A percentile compares a stretch with the other conserved stretches of the same genome.
phyloP scores from a whole-genome alignment of 192 early-diverging fungal species.

The Linnemannia schmuckeri region DNA sequence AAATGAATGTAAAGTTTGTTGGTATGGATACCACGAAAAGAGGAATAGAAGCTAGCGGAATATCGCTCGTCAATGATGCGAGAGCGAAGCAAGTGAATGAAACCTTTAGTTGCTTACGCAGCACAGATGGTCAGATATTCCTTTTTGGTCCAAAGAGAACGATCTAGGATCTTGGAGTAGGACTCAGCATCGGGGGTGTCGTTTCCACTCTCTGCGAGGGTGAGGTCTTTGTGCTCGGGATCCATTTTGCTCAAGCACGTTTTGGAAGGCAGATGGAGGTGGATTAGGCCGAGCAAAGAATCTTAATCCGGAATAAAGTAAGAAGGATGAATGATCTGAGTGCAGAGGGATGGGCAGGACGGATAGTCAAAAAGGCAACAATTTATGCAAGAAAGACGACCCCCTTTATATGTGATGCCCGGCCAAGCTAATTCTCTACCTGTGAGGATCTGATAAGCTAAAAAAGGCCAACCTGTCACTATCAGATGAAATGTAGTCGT shows the following conservation, averaged over 20 bases:
- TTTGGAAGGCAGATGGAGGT: background rate
- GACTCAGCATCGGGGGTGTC: slow-evolving; percentile 5
- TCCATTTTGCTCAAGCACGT: slow-evolving; percentile 6
- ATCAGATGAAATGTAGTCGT: background rate
- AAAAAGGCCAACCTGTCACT: background rate
- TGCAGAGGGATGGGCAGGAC: too few relatives aligned
- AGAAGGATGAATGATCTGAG: background rate
- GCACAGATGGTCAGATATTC: slow-evolving; percentile 14
- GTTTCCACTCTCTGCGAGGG: background rate
- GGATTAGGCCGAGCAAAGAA: background rate
- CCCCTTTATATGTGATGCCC: background rate
- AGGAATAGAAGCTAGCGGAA: background rate
- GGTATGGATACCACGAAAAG: background rate
- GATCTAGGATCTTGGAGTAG: slow-evolving; percentile 24
- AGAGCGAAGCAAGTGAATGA: background rate
- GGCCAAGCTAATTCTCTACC: background rate
- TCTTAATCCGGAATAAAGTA: background rate
- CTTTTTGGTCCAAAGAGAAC: slow-evolving; percentile 13
- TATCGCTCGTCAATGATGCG: background rate
- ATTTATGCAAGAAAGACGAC: background rate
- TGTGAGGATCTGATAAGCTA: slow-evolving; percentile 9
- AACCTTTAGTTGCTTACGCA: background rate
- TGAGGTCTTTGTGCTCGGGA: slow-evolving; percentile 3
- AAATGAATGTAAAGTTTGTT: background rate
- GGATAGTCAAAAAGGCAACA: background rate